Evolutionary conservation across 306 rosid species (phyloP), one percentile per base, ranked within the genome.

Genomic region (Vigna unguiculata): DNA sequence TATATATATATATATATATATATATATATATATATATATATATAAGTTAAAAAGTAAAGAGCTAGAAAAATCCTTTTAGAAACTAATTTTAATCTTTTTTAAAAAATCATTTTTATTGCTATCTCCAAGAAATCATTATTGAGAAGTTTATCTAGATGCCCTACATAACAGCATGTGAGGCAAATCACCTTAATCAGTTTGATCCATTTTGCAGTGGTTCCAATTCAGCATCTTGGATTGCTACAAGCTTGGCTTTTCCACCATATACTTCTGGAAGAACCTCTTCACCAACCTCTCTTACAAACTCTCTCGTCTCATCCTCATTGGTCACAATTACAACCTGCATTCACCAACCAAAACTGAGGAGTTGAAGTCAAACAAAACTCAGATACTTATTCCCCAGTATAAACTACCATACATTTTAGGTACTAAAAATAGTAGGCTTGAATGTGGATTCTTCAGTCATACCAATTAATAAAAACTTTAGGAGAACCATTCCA

Each of bases 241-340:
- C 75, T 52, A 72, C 78, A 67, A 79, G 82, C 83, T 88, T 88
- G 79, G 96, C 93, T 80, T 45, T 78, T 71, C 99, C 99, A 21
- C 99, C 99, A 62, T 95, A 91, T 72, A 87, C 92, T 78, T 80
- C 88, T 14, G 99, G 97, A 78, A 95, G 76, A 73, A 66, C 76
- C 22, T 92, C 97, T 85, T 89, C 98, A 10, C 99, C 98, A 34
- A 92, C 82, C 52, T 88, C 90, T 72, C 75, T 80, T 69, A 89
- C 38, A 75, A 95, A 88, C 69, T 69, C 69, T 25, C 20, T 76
- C 65, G 43, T 85, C 79, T 92, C 97, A 15, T 91, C 90, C 40
- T 92, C 97, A 21, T 84, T 88, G 70, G 77, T 86, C 71, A 95
- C 88, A 13, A 92, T 89, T 53, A 90, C 90, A 83, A 94, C 66